These are phyloP conservation scores for Taphrina betulina DNA, from an alignment of 1,139 yeast genomes.

Conservation along the genomic window DNA sequence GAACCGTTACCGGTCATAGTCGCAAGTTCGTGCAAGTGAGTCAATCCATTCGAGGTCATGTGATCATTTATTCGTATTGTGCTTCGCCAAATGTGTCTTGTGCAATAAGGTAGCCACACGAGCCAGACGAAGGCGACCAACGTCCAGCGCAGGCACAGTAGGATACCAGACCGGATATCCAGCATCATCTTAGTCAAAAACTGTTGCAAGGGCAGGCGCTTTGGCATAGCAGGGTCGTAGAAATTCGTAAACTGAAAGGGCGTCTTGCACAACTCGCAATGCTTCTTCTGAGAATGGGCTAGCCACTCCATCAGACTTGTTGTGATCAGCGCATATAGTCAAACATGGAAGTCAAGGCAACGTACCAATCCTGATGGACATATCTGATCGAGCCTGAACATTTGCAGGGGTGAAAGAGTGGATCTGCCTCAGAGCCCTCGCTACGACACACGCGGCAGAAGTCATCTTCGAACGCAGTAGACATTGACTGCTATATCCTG, in stretches of 20 bases:
- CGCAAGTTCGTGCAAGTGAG: slow-evolving; percentile 7
- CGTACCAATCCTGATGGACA: slow-evolving; percentile 82
- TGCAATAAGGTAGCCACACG: slow-evolving; percentile 32
- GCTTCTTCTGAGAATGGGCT: slow-evolving; percentile 58
- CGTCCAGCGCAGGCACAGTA: slow-evolving; percentile 7
- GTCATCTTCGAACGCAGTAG: slow-evolving; percentile 45
- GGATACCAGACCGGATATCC: not conserved
- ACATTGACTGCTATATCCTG: no score
- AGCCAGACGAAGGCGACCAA: slow-evolving; percentile 30
- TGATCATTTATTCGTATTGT: slow-evolving; percentile 15
- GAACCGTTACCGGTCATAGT: slow-evolving; percentile 1
- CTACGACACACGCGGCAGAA: slow-evolving; percentile 93
- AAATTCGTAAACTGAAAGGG: slow-evolving; percentile 66
- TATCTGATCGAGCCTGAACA: slow-evolving; percentile 92
- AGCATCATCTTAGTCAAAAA: not conserved
- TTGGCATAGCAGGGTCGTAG: slow-evolving; percentile 34
- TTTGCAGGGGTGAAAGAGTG: slow-evolving; percentile 86
- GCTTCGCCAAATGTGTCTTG: slow-evolving; percentile 30
- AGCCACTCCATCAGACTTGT: slow-evolving; percentile 77
- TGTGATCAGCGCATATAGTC: not conserved
- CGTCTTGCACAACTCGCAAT: slow-evolving; percentile 87
- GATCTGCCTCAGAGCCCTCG: slow-evolving; percentile 75
- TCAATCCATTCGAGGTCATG: slow-evolving; percentile 2
- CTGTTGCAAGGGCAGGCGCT: slow-evolving; percentile 21
- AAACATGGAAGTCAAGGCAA: not conserved